These are phyloP conservation scores for Ormosia semicastrata DNA, from an alignment of 306 rosid genomes.

Conservation along the genomic window DNA sequence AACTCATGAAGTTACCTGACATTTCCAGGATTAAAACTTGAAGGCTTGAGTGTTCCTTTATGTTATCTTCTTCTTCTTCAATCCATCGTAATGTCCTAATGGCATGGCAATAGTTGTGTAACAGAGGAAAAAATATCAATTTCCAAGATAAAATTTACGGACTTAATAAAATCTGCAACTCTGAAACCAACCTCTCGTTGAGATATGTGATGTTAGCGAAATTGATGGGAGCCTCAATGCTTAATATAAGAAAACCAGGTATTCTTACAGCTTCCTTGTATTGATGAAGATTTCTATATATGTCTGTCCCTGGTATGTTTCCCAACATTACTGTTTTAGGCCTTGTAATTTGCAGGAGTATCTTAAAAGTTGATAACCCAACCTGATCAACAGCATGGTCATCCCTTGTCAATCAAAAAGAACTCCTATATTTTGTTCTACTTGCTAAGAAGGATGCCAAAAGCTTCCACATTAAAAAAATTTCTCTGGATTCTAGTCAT, in stretches of 20 bases:
- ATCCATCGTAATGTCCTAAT: slow-evolving; percentile 84
- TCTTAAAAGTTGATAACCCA: slow-evolving; percentile 76
- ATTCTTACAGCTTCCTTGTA: slow-evolving; percentile 64
- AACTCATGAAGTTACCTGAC: slow-evolving; percentile 54
- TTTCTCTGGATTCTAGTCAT: background rate
- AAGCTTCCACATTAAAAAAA: background rate
- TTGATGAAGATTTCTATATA: slow-evolving; percentile 75
- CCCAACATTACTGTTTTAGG: slow-evolving; percentile 90
- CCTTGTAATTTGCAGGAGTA: slow-evolving; percentile 77
- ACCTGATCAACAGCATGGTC: slow-evolving; percentile 50
- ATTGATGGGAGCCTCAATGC: slow-evolving; percentile 95
- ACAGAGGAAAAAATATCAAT: background rate
- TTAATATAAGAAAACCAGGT: slow-evolving; percentile 79
- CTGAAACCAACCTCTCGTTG: slow-evolving; percentile 66
- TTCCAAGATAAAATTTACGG: background rate
- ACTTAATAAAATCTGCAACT: background rate
- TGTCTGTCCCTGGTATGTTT: slow-evolving; percentile 75
- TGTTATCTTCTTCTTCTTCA: slow-evolving; percentile 59
- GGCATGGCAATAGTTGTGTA: slow-evolving; percentile 8
- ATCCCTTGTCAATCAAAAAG: slow-evolving; percentile 14
- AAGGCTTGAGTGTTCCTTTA: slow-evolving; percentile 44
- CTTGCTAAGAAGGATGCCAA: background rate
- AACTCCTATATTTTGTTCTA: background rate
- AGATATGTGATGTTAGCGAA: slow-evolving; percentile 87
- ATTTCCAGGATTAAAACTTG: slow-evolving; percentile 63